Base-by-base conservation (phyloP, 2,329 filamentous ascomycete species). In the Nemania sp. region DNA sequence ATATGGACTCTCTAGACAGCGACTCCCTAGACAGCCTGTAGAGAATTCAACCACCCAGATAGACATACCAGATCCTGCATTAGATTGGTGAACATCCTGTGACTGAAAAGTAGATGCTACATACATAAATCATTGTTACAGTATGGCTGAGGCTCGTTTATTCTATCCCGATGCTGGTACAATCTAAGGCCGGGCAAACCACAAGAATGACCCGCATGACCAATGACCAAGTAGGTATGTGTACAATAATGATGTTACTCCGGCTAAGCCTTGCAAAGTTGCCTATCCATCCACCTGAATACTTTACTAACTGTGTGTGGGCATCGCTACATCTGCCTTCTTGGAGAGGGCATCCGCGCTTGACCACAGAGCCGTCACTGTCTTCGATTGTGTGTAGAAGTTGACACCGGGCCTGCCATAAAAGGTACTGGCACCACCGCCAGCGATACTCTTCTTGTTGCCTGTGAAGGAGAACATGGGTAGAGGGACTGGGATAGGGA, bases 331-430 rank as follows among this genome's bases (percentile, higher is more conserved):
- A 71, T 88, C 87, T 15, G 93, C 93, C 84, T 93, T 94, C 67
- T 88, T 90, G 57, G 87, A 88, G 50, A 95, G 84, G 0, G 92
- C 93, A 79, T 97, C 93, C 72, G 93, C 87, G 63, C 85, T 87
- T 72, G 87, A 87, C 95, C 95, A 99, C 74, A 96, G 79, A 67
- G 91, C 89, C 54, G 95, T 99, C 50, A 99, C 95, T 2, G 95
- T 99, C 90, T 99, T 98, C 73, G 90, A 85, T 80, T 98, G 95
- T 2, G 95, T 99, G 78, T 96, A 98, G 75, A 99, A 99, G 74
- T 90, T 88, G 74, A 99, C 78, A 21, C 94, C 95, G 0, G 92
- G 91, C 77, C 91, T 90, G 67, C 95, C 95, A 78, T 99, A 99
- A 76, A 99, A 98, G 15, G 92, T 96, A 79, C 86, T 96, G 39